Evolutionary conservation across 306 rosid genomes (phyloP).

Genomic region (Canavalia ensiformis): DNA sequence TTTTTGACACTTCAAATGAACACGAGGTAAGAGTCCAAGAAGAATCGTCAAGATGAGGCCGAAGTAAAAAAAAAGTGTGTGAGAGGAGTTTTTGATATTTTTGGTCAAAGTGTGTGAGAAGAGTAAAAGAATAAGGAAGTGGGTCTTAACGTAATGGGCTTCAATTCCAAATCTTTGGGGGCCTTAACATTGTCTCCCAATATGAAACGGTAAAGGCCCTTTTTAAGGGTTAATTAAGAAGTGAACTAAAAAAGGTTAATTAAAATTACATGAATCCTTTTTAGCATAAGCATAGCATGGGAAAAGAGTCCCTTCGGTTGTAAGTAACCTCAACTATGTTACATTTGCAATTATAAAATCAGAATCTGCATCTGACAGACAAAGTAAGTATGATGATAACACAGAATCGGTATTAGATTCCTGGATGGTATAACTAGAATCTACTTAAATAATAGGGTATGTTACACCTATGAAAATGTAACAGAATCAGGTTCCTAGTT

Average conservation of each 20-base stretch:
- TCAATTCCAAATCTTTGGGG: not conserved
- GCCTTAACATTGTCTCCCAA: not conserved
- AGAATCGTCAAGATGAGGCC: too few relatives aligned
- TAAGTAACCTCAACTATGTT: slow-evolving; percentile 27
- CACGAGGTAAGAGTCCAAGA: too few relatives aligned
- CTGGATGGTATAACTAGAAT: slow-evolving; percentile 20
- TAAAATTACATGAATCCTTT: not conserved
- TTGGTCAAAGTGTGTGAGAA: not conserved
- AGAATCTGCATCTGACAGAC: slow-evolving; percentile 45
- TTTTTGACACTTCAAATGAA: too few relatives aligned
- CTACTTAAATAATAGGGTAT: not conserved
- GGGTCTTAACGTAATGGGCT: not conserved
- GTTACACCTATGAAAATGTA: not conserved
- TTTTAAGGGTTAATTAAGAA: not conserved
- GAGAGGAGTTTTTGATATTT: too few relatives aligned
- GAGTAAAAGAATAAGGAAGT: not conserved
- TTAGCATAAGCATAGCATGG: not conserved
- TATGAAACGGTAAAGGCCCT: not conserved
- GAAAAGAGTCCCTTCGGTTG: slow-evolving; percentile 24
- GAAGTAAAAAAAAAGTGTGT: too few relatives aligned
- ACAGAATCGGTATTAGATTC: slow-evolving; percentile 29
- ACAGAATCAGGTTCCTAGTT: slow-evolving; percentile 23
- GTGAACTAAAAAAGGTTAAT: too few relatives aligned
- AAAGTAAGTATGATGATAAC: slow-evolving; percentile 5
- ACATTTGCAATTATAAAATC: not conserved